Conservation (phyloP, 306 rosid genomes). For the Vachellia collinsii region DNA sequence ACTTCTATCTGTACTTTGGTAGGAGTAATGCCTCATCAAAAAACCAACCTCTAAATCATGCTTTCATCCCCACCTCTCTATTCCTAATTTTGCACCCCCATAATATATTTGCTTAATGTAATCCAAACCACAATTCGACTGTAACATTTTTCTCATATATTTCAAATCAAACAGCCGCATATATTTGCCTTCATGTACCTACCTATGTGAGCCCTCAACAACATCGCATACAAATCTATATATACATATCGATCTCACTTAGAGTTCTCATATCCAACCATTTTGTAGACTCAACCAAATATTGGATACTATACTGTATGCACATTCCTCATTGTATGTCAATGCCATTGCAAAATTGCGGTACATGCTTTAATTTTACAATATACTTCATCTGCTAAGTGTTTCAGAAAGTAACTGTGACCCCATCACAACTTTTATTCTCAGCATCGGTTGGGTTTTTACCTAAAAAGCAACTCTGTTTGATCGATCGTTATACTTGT, state of each 20-base stretch:
- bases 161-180: not conserved
- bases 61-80: not conserved
- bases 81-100: conserved; percentile 18
- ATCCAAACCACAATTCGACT: not conserved
- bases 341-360: not conserved
- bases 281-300: not conserved
- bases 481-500: not conserved
- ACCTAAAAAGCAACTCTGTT: not conserved
- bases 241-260: not conserved
- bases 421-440: not conserved
- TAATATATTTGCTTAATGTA: conserved; percentile 3
- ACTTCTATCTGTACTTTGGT: conserved; percentile 28
- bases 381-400: not conserved
- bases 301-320: not conserved
- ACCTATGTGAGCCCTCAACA: not conserved
- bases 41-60: conserved; percentile 31
- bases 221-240: not conserved
- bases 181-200: not conserved
- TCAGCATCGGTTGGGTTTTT: not conserved
- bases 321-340: not conserved
- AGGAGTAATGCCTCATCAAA: conserved; percentile 28
- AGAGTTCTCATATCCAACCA: not conserved
- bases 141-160: not conserved
- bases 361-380: not conserved
- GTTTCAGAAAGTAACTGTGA: not conserved